Evolutionary conservation across 441 rosid genomes (phyloP).

Genomic region (Geranium incanum): DNA sequence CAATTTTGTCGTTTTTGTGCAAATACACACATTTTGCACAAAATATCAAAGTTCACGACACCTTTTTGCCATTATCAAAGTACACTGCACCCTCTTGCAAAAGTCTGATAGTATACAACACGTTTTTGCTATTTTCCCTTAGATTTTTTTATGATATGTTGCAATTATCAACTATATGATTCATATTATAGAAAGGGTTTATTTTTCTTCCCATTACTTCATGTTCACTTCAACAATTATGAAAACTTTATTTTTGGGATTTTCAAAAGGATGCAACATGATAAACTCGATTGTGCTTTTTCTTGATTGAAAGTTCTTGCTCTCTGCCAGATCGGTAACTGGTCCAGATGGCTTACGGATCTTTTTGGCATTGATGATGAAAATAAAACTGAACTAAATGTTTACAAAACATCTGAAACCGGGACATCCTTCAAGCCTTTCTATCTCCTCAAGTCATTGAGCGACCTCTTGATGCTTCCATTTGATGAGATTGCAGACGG

Average conservation of each 20-base stretch:
- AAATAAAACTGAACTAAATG: conserved; percentile 30
- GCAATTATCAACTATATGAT: background rate
- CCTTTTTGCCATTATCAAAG: no score
- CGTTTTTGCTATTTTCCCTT: no score
- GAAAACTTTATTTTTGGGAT: no score
- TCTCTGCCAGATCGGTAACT: conserved; percentile 74
- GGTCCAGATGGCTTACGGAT: conserved; percentile 94
- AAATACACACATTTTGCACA: no score
- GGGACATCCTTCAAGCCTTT: conserved; percentile 59
- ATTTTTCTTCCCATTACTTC: background rate
- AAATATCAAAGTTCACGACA: no score
- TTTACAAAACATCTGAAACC: conserved; percentile 19
- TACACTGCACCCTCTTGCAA: no score
- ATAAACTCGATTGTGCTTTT: background rate
- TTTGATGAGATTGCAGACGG: conserved; percentile 71
- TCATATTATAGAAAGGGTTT: background rate
- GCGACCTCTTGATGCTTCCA: conserved; percentile 99
- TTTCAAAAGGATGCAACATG: background rate
- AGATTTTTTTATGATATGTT: no score
- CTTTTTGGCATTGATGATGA: conserved; percentile 67
- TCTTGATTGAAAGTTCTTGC: no score
- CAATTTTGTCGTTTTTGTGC: no score
- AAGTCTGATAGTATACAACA: no score
- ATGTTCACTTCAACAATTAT: no score
- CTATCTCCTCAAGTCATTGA: conserved; percentile 76